Conservation (phyloP, 1,139 yeast species). For the Geotrichum bryndzae region DNA sequence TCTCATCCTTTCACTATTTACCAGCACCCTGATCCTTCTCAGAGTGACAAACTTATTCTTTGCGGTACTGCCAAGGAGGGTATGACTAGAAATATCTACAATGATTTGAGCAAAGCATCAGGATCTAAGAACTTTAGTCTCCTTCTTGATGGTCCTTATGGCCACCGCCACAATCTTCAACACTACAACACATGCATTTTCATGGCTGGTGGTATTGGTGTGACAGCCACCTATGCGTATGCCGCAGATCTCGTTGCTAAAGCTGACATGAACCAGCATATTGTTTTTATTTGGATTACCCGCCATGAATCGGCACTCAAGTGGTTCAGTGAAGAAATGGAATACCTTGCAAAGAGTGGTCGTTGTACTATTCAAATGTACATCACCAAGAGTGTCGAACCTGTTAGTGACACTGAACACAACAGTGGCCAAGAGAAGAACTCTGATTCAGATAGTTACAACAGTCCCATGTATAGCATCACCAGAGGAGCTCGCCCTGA, state of each 20-base stretch:
- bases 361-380: constrained; percentile 39
- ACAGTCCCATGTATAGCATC: constrained; percentile 2
- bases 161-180: constrained; percentile 43
- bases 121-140: constrained; percentile 28
- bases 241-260: constrained; percentile 17
- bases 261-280: constrained; percentile 26
- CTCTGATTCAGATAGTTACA: constrained; percentile 5
- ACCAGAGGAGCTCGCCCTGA: constrained; percentile 33
- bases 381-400: constrained; percentile 24
- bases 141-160: constrained; percentile 54
- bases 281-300: constrained; percentile 51
- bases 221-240: constrained; percentile 45
- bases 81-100: constrained; percentile 27
- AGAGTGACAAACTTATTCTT: constrained; percentile 29
- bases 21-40: constrained; percentile 20
- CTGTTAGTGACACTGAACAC: neutral
- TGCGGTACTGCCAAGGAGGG: constrained; percentile 34
- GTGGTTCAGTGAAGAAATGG: constrained; percentile 50
- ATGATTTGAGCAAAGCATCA: constrained; percentile 19
- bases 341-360: constrained; percentile 29
- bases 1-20: constrained; percentile 63
- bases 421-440: neutral
- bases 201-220: constrained; percentile 62
- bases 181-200: constrained; percentile 48
- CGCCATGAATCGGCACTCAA: constrained; percentile 37